These are phyloP conservation scores for Sanghuangporus sanghuang DNA, from an alignment of 1,284 basidiomycete genomes.

Conservation along the genomic window DNA sequence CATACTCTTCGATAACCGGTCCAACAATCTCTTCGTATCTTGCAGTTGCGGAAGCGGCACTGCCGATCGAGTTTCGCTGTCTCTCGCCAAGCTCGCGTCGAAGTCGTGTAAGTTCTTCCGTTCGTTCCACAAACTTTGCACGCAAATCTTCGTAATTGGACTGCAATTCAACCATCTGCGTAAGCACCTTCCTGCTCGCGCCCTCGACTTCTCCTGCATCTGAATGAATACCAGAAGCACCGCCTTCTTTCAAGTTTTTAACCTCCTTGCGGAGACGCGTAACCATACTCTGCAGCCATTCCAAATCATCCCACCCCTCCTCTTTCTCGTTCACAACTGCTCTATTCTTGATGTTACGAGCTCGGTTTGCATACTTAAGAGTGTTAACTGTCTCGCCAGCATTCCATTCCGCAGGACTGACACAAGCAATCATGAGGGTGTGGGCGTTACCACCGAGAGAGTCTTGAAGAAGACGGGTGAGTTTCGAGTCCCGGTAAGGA, in stretches of 20 bases:
- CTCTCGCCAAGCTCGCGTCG: conserved; percentile 72
- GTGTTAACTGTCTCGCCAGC: conserved; percentile 94
- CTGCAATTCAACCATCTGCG: conserved; percentile 74
- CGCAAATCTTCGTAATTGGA: conserved; percentile 80
- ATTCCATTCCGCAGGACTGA: conserved; percentile 95
- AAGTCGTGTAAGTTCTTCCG: conserved; percentile 79
- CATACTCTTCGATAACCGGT: conserved; percentile 97
- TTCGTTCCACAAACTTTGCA: conserved; percentile 81
- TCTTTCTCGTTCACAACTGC: conserved; percentile 92
- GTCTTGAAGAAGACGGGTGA: conserved; percentile 91
- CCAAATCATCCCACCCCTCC: conserved; percentile 97
- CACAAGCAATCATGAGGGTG: conserved; percentile 98
- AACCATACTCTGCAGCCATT: conserved; percentile 89
- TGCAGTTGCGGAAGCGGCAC: conserved; percentile 62
- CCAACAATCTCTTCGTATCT: conserved; percentile 96
- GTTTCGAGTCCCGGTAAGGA: conserved; percentile 96
- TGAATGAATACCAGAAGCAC: conserved; percentile 26
- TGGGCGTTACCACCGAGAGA: conserved; percentile 98
- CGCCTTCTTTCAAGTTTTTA: conserved; percentile 68
- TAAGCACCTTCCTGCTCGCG: conserved; percentile 65
- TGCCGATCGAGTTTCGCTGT: conserved; percentile 49
- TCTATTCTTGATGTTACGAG: conserved; percentile 95
- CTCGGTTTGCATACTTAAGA: conserved; percentile 96
- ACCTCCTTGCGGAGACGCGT: conserved; percentile 84
- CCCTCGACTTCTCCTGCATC: conserved; percentile 41